Percentiles rank a stretch among this genome's conserved stretches.
These are phyloP conservation scores for Stentor coeruleus DNA, from an alignment of 73 alveolate species.

Conservation along the genomic window DNA sequence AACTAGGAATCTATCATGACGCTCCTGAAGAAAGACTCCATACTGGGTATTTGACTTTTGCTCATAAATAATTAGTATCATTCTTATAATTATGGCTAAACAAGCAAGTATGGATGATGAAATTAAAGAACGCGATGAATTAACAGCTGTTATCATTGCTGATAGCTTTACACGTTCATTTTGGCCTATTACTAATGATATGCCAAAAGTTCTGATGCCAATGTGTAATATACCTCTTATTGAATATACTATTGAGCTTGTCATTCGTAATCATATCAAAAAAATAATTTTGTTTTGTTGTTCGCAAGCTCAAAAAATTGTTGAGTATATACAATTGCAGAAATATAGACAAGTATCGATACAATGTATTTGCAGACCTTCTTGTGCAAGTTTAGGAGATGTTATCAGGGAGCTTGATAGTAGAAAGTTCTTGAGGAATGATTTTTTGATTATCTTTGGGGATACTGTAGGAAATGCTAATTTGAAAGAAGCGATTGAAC, in stretches of 20 bases:
- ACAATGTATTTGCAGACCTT: background rate
- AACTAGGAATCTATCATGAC: background rate
- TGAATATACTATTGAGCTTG: constrained; percentile 18
- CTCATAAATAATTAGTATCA: background rate
- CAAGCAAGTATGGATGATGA: background rate
- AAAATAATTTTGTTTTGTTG: background rate
- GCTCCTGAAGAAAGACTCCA: background rate
- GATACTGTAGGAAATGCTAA: constrained; percentile 23
- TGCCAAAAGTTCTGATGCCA: constrained; percentile 9
- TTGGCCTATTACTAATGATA: constrained; percentile 22
- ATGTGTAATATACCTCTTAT: constrained; percentile 10
- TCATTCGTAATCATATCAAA: constrained; percentile 10
- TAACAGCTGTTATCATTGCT: constrained; percentile 8
- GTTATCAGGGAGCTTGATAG: background rate
- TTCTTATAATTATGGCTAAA: background rate
- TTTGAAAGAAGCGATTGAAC: constrained; percentile 2
- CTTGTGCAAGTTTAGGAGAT: constrained; percentile 18
- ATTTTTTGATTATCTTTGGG: background rate
- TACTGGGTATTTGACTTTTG: too few species aligned
- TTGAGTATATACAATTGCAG: background rate
- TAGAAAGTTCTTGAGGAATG: background rate
- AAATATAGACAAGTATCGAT: background rate
- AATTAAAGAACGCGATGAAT: constrained; percentile 12
- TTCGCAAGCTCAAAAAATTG: background rate
- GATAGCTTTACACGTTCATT: constrained; percentile 26